These are phyloP conservation scores for Cryomyces antarcticus DNA, from an alignment of 495 filamentous ascomycete species.

Conservation along the genomic window DNA sequence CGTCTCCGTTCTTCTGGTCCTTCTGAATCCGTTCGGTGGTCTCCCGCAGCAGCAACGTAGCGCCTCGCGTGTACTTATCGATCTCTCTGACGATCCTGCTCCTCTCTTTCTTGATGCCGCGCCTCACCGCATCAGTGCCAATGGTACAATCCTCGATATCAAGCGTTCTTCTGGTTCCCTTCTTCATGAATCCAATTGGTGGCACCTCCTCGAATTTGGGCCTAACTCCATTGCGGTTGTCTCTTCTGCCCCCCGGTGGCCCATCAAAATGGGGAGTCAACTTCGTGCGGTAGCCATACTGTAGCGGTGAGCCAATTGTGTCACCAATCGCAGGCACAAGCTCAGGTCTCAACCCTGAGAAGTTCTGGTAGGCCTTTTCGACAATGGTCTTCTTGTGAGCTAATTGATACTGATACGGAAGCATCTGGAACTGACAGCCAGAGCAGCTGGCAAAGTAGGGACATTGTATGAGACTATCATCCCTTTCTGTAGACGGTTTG, in stretches of 20 bases:
- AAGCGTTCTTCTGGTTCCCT: slow-evolving; percentile 47
- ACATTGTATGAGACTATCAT: slow-evolving; percentile 59
- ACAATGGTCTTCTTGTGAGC: slow-evolving; percentile 67
- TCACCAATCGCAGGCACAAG: slow-evolving; percentile 56
- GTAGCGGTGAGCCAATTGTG: slow-evolving; percentile 72
- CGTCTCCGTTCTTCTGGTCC: slow-evolving; percentile 8
- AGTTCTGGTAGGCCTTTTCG: slow-evolving; percentile 81
- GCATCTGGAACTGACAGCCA: slow-evolving; percentile 95
- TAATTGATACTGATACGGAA: slow-evolving; percentile 72
- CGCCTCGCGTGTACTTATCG: slow-evolving; percentile 52
- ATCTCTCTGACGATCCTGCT: slow-evolving; percentile 48
- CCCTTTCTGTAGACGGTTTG: slow-evolving; percentile 48
- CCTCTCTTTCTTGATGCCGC: slow-evolving; percentile 55
- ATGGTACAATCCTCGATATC: slow-evolving; percentile 98
- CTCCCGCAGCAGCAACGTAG: slow-evolving; percentile 77
- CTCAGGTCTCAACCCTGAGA: slow-evolving; percentile 58
- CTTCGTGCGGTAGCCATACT: slow-evolving; percentile 91
- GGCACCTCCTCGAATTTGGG: slow-evolving; percentile 34
- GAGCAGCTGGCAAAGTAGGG: slow-evolving; percentile 73
- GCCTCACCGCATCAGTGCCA: slow-evolving; percentile 63
- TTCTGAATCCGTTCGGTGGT: slow-evolving; percentile 52
- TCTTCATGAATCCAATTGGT: slow-evolving; percentile 76
- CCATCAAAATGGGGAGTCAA: slow-evolving; percentile 87
- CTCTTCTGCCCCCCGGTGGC: slow-evolving; percentile 28
- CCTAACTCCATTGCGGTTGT: slow-evolving; percentile 23